These are phyloP conservation scores for Fusarium sp. DNA, from an alignment of 2,329 filamentous ascomycete species.

Conservation along the genomic window DNA sequence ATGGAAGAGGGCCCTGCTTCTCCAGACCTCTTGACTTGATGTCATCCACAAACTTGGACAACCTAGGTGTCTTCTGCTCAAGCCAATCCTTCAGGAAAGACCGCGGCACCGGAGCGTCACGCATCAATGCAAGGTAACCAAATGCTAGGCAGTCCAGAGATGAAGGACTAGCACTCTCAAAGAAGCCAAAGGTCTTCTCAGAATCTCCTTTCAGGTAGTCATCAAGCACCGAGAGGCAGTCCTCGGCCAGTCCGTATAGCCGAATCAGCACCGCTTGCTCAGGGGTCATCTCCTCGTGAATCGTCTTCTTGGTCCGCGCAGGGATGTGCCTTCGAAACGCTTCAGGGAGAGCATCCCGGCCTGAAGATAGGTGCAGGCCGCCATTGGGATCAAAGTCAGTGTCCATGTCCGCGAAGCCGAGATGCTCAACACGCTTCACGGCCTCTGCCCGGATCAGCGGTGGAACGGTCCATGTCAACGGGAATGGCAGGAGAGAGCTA, in stretches of 20 bases:
- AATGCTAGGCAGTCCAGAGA: conserved; percentile 81
- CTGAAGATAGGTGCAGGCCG: conserved; percentile 51
- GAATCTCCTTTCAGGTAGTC: conserved; percentile 57
- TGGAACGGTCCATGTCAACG: conserved; percentile 88
- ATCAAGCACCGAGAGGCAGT: conserved; percentile 78
- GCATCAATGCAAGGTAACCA: conserved; percentile 83
- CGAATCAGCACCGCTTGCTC: conserved; percentile 80
- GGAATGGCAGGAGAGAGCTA: conserved; percentile 83
- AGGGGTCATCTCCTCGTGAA: conserved; percentile 73
- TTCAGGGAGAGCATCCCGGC: conserved; percentile 54
- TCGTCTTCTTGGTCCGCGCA: conserved; percentile 63
- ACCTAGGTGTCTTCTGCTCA: conserved; percentile 43
- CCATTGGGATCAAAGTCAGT: conserved; percentile 62
- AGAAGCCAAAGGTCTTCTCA: conserved; percentile 48
- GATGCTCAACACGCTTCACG: conserved; percentile 74
- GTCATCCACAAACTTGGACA: conserved; percentile 49
- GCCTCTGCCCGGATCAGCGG: conserved; percentile 78
- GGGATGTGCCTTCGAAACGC: conserved; percentile 55
- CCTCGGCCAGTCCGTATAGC: conserved; percentile 77
- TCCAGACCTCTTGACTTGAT: conserved; percentile 42
- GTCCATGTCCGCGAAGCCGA: conserved; percentile 77
- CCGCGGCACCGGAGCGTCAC: conserved; percentile 61
- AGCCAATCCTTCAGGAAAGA: conserved; percentile 58
- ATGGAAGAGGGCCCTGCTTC: conserved; percentile 42
- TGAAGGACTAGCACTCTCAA: conserved; percentile 40